These are phyloP conservation scores for Macroventuria anomochaeta DNA, from an alignment of 2,329 filamentous ascomycete species.

Conservation along the genomic window DNA sequence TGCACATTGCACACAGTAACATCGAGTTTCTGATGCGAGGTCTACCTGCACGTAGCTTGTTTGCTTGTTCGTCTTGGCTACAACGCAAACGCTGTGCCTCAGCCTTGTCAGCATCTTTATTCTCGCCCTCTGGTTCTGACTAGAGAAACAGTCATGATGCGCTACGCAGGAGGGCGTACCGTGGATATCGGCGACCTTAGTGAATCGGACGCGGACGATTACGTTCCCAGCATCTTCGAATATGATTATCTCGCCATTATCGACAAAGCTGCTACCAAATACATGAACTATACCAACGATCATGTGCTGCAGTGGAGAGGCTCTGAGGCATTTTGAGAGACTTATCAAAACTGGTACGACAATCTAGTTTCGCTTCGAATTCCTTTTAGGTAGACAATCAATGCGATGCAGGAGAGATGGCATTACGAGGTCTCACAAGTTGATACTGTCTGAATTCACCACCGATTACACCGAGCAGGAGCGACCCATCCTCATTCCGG, in stretches of 20 bases:
- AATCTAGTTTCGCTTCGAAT: too few species aligned
- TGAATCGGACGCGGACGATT: not conserved
- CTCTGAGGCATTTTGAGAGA: not conserved
- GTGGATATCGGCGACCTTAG: not conserved
- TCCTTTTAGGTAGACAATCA: too few species aligned
- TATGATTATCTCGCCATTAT: not conserved
- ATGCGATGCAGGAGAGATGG: slow-evolving; percentile 1
- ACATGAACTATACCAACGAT: not conserved
- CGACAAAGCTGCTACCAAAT: not conserved
- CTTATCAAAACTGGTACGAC: not conserved
- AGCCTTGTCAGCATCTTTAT: too few species aligned
- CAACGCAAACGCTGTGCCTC: too few species aligned
- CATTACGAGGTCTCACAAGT: slow-evolving; percentile 14
- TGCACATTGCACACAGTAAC: too few species aligned
- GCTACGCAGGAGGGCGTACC: too few species aligned
- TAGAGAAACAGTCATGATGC: too few species aligned
- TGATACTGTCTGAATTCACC: slow-evolving; percentile 5
- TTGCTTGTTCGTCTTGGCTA: too few species aligned
- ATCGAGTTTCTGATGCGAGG: too few species aligned
- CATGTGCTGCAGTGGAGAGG: not conserved
- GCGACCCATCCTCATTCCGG: slow-evolving; percentile 1
- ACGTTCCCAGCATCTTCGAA: not conserved
- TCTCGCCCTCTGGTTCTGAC: too few species aligned
- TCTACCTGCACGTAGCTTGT: too few species aligned
- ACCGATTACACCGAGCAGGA: slow-evolving; percentile 3